A percentile compares a stretch with the other conserved stretches of the same genome.
These are phyloP conservation scores for Volvox africanus DNA, from an alignment of 139 green algal species.

Conservation along the genomic window DNA sequence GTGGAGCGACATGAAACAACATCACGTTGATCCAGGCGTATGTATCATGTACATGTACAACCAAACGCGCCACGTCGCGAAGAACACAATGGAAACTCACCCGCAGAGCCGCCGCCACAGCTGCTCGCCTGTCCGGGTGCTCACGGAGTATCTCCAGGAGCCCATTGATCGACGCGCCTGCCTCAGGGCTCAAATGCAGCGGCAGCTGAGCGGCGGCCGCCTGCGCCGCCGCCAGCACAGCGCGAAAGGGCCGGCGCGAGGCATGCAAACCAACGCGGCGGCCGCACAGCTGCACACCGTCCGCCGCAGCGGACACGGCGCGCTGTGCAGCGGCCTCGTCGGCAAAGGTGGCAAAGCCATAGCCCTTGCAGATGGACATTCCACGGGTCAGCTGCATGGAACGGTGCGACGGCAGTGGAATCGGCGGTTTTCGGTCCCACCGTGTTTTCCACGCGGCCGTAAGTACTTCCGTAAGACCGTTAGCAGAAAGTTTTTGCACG, in stretches of 20 bases:
- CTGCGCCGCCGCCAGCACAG: conserved; percentile 30
- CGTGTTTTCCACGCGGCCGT: too few relatives aligned
- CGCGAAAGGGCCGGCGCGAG: conserved; percentile 21
- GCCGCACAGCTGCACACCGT: background rate
- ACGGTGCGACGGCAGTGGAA: background rate
- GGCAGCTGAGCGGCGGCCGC: background rate
- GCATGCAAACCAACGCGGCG: conserved; percentile 14
- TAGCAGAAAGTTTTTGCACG: too few relatives aligned
- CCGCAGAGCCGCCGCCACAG: conserved; percentile 41
- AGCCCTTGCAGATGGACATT: conserved; percentile 41
- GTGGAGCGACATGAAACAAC: too few relatives aligned
- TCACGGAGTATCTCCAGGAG: conserved; percentile 16
- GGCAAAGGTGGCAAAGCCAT: conserved; percentile 44
- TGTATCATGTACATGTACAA: too few relatives aligned
- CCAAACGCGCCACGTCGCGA: too few relatives aligned
- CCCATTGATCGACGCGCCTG: conserved; percentile 7
- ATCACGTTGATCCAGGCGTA: too few relatives aligned
- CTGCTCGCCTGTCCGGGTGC: conserved; percentile 29
- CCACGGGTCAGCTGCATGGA: conserved; percentile 35
- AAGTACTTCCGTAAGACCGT: too few relatives aligned
- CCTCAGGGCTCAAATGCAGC: background rate
- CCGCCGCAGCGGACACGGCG: background rate
- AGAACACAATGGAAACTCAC: background rate
- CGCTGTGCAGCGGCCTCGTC: conserved; percentile 21
- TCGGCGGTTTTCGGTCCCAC: too few relatives aligned